These are phyloP conservation scores for Huntiella bhutanensis DNA, from an alignment of 2,329 filamentous ascomycete species.

Conservation along the genomic window DNA sequence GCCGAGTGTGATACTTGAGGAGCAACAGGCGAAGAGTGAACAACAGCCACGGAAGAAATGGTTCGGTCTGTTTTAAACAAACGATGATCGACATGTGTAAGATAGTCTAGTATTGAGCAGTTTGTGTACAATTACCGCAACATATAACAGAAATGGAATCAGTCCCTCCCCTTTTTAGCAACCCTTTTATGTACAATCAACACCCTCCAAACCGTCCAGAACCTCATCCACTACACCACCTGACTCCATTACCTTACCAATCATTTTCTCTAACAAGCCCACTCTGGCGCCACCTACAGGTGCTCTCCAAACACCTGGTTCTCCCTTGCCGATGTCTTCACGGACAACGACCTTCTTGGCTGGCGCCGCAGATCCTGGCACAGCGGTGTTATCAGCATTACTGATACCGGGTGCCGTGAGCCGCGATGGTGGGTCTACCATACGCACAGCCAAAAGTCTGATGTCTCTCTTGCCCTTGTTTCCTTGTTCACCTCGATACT, in stretches of 20 bases:
- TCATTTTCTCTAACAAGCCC: conserved; percentile 50
- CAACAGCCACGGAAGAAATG: conserved; percentile 10
- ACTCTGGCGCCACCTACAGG: conserved; percentile 69
- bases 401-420: conserved; percentile 53
- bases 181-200: conserved; percentile 39
- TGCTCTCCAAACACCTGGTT: conserved; percentile 65
- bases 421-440: conserved; percentile 55
- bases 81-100: background rate
- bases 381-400: conserved; percentile 41
- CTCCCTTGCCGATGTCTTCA: conserved; percentile 21
- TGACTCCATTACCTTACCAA: conserved; percentile 57
- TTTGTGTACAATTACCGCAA: background rate
- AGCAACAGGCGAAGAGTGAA: background rate
- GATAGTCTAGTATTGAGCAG: background rate
- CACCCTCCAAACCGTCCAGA: conserved; percentile 57
- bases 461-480: conserved; percentile 28
- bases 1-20: background rate
- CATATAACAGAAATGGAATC: conserved; percentile 5
- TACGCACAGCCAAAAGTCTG: conserved; percentile 48
- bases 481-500: conserved; percentile 17
- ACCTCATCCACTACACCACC: conserved; percentile 68
- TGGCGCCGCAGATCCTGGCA: conserved; percentile 19
- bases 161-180: background rate
- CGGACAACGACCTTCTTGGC: conserved; percentile 23
- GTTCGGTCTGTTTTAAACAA: conserved; percentile 8